Evolutionary conservation across 805 yeast species (phyloP), one percentile per base, ranked within the genome.

Genomic region (Cyberlindnera saturnus): DNA sequence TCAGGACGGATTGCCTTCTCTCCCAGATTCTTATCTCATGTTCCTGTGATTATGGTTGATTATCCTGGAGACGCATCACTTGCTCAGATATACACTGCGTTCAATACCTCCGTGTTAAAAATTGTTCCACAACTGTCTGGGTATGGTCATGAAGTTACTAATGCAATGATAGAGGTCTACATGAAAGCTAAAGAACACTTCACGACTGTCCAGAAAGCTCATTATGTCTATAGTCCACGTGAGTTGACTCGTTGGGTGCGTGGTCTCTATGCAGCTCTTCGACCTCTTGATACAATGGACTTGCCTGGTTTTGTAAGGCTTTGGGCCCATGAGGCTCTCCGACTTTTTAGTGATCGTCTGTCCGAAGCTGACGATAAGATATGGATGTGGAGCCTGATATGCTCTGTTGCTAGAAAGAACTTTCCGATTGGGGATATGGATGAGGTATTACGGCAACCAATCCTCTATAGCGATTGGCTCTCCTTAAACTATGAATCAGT

Each of bases 201-300:
- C 50, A 60, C 68, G 0, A 41, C 63, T 0, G 44, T 45, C 0
- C 46, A 51, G 0, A 77, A 71, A 28, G 64, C 75, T 1, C 91
- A 86, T 56, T 87, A 88, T 53, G 66, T 86, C 0, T 84, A 82
- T 57, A 82, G 95, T 18, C 98, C 98, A 0, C 78, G 98, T 60
- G 98, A 90, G 59, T 69, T 90, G 13, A 88, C 97, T 0, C 67
- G 98, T 44, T 87, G 96, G 95, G 69, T 78, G 1, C 71, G 84
- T 45, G 95, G 96, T n/a, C 61, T 90, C 1, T 70, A 77, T 37
- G 75, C 73, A 31, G 77, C 80, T 0, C 32, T 52, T 75, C 29
- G 61, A 53, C 42, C 66, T 62, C 8, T 60, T 62, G 70, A 66
- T 1, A 56, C 63, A 13, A 48, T 69, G 7, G 46, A 61, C 0